phyloP scores from a whole-genome alignment of 768 basidiomycete species.

The Leccinum arenicola region DNA sequence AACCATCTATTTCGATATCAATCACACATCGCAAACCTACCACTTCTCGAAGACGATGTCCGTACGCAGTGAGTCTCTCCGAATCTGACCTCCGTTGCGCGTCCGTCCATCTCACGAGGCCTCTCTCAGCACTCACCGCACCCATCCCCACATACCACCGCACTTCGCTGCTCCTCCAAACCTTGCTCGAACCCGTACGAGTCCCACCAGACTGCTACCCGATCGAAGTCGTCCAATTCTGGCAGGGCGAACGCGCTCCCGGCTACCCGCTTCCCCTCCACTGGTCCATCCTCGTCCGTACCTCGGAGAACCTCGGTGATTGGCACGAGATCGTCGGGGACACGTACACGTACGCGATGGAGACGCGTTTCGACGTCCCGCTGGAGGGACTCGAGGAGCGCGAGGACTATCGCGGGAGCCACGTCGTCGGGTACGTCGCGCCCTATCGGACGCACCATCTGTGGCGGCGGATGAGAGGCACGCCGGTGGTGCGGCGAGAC shows the following conservation, averaged over 20 bases:
- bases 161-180: neutral
- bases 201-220: constrained; percentile 17
- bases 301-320: constrained; percentile 17
- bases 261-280: constrained; percentile 22
- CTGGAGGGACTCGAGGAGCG: neutral
- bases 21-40: neutral
- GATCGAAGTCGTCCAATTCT: constrained; percentile 31
- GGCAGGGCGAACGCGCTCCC: constrained; percentile 24
- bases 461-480: constrained; percentile 14
- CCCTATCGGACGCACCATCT: constrained; percentile 13
- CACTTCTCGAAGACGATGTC: neutral
- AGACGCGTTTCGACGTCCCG: constrained; percentile 5
- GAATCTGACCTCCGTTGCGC: neutral
- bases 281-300: constrained; percentile 31
- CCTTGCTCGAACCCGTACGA: constrained; percentile 15
- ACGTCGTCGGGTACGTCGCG: constrained; percentile 23
- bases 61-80: neutral
- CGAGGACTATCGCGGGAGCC: constrained; percentile 26
- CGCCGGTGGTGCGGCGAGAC: constrained; percentile 14
- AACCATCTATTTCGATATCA: neutral
- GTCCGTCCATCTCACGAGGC: neutral
- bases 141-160: neutral
- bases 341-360: constrained; percentile 19
- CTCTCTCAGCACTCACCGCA: neutral
- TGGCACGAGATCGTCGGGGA: constrained; percentile 28